Base-by-base conservation (phyloP, 192 early-diverging fungal genomes). In the Backusella macrospora region DNA sequence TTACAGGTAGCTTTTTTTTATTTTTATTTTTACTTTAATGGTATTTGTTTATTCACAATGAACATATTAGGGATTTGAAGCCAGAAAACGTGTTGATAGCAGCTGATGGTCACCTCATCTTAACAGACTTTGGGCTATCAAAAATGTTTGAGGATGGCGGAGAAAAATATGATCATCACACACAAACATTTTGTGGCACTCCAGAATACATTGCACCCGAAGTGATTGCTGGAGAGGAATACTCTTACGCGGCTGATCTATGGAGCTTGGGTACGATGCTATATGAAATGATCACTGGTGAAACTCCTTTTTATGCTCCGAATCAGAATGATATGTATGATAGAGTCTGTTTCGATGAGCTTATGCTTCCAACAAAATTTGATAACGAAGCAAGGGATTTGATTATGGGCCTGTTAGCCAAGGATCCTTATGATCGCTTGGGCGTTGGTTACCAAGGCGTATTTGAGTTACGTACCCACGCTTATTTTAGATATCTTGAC, bases 121-220 rank as follows among this genome's bases (percentile, higher is more conserved):
- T 99, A 55, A 97, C 96, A 1, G 97, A 99, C 73, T 99, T 98
- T 86, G 96, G 97, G 4, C 85, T 99, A 5, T 92, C 90, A 34
- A 99, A 99, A 81, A 93, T 85, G 73, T 87, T 81, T 26, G 65
- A 74, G 6, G 45, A 64, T 29, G 75, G 73, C 15, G 63, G 46
- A 5, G 69, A 76, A 42, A 63, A 71, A 37, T 43, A 72, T 40
- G 74, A 79, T 21, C 79, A 77, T 10, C 81, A 77, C 81, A 91
- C 83, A 37, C 82, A 72, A 72, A 89, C 92, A 0, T 88, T 95
- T 49, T 96, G 94, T 75, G 94, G 94, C 8, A 93, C 94, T 0
- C 84, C 89, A 15, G 92, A 95, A 67, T 96, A 92, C 70, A 82
- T 92, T 40, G 97, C 97, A 15, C 96, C 96, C 12, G 92, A 94